Conservation (phyloP, 495 filamentous ascomycete genomes). For the Parathielavia appendiculata region DNA sequence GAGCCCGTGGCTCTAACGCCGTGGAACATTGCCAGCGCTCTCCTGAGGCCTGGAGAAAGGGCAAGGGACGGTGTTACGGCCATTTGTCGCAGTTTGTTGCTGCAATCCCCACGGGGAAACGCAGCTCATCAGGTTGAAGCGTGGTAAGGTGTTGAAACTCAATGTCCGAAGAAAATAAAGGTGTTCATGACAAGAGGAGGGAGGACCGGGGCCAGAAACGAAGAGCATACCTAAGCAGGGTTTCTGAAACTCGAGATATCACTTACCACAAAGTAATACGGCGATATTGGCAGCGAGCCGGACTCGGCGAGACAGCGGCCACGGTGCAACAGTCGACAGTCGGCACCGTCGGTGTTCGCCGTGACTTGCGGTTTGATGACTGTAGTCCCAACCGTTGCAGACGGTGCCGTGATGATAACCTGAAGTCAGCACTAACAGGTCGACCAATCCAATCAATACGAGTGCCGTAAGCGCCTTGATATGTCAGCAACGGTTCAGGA, state of each 20-base stretch:
- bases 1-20: conserved; percentile 7
- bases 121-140: too few species aligned
- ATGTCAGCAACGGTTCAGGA: background rate
- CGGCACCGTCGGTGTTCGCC: conserved; percentile 1
- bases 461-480: background rate
- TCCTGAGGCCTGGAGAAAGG: background rate
- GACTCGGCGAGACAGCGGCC: background rate
- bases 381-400: background rate
- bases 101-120: background rate
- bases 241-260: background rate
- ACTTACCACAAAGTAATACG: background rate
- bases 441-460: too few species aligned
- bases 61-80: background rate
- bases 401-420: background rate
- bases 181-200: too few species aligned
- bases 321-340: background rate
- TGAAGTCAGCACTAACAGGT: background rate
- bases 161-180: too few species aligned
- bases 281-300: background rate
- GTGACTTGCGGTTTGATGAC: background rate
- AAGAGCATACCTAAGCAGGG: background rate
- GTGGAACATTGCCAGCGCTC: conserved; percentile 11
- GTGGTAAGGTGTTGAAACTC: too few species aligned
- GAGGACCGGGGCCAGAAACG: too few species aligned
- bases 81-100: background rate